A percentile compares a stretch with the other conserved stretches of the same genome.
Evolutionary conservation across 1,284 basidiomycete species (phyloP).

Genomic region (Trichosporon coremiiforme): DNA sequence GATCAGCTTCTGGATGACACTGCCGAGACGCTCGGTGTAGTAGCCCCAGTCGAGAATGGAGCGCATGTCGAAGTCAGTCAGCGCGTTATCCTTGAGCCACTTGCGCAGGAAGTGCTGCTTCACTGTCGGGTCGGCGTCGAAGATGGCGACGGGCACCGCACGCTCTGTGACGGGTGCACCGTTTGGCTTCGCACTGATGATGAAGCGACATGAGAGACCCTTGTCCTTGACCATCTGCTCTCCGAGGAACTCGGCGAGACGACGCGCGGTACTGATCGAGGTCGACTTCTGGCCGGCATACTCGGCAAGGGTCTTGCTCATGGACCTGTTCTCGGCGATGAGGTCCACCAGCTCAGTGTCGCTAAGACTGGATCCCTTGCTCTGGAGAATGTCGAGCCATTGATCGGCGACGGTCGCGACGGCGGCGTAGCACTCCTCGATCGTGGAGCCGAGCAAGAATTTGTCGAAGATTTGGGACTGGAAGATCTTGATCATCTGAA

Average conservation of each 20-base stretch:
- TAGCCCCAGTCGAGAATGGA: constrained; percentile 98
- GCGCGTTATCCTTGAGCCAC: constrained; percentile 92
- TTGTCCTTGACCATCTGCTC: constrained; percentile 99
- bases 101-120: constrained; percentile 90
- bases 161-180: constrained; percentile 97
- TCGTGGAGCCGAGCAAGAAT: constrained; percentile 88
- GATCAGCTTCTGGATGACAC: constrained; percentile 98
- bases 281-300: constrained; percentile 97
- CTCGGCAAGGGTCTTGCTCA: constrained; percentile 95
- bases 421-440: constrained; percentile 91
- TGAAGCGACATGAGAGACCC: constrained; percentile 97
- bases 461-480: constrained; percentile 98
- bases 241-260: constrained; percentile 95
- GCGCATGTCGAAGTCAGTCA: constrained; percentile 87
- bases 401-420: constrained; percentile 94
- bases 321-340: constrained; percentile 97
- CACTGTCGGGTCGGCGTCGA: constrained; percentile 88
- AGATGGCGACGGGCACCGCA: constrained; percentile 97
- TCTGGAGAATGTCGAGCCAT: constrained; percentile 96
- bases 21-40: constrained; percentile 96
- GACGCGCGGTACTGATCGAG: constrained; percentile 92
- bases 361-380: constrained; percentile 75
- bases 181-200: constrained; percentile 91
- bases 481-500: constrained; percentile 99
- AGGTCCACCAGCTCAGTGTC: constrained; percentile 96